Base-by-base conservation (phyloP, 148 eudicot genomes). In the Silene conica region DNA sequence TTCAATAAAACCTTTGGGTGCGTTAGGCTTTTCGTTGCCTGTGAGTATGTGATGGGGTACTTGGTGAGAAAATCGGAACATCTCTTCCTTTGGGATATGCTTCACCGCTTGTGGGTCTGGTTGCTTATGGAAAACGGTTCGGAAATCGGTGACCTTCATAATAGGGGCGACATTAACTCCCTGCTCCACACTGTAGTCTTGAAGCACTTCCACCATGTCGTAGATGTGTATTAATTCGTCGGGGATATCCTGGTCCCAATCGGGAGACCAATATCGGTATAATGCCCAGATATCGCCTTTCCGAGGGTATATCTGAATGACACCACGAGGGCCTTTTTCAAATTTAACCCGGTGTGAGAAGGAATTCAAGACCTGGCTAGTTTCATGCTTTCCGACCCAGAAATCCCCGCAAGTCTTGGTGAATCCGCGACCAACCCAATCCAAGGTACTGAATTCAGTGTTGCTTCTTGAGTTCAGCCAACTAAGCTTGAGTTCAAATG, bases 231-330 rank as follows among this genome's bases (percentile, higher is more conserved):
- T 74, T 9, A 79, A 77, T 28, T 85, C 83, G 55, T 80, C 83
- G 7, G 88, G 83, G 68, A 84, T 83, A 23, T 68, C 63, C 74
- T 75, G 73, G 60, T 81, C 65, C 90, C 92, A 89, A 67, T 83
- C 81, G 15, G 82, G 61, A 48, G 87, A 82, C 90, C 92, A 89
- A 67, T 89, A 78, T 25, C 75, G 82, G 78, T 85, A 89, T 19
- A 86, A 72, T 7, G 92, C 92, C 92, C 92, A 89, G 10, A 85
- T 81, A 45, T 89, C 88, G 6, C 87, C 92, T 72, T 82, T 82
- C 45, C 43, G 34, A 64, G 92, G 92, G 38, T 81, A 71, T 69
- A 89, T 85, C 58, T 74, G 83, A 62, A 85, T 31, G 26, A 69
- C 61, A 50, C 90, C 90, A 41, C 88, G 92, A 0, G 82, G 69